Percentiles rank a stretch among this genome's conserved stretches.
These are phyloP conservation scores for Bipolaris cookei DNA, from an alignment of 2,329 filamentous ascomycete species.

Conservation along the genomic window DNA sequence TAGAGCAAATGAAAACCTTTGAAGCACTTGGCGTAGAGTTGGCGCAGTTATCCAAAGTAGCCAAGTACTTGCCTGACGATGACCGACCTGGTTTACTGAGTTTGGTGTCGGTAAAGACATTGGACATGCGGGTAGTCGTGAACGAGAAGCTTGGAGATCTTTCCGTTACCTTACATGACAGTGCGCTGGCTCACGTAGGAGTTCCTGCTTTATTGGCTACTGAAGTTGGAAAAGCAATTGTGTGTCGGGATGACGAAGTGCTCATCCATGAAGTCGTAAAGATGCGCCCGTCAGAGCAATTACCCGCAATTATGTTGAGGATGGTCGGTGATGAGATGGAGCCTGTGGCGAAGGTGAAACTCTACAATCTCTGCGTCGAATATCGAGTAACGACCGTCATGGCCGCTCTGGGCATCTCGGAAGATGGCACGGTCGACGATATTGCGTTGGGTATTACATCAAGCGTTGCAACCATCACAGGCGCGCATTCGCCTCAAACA, in stretches of 20 bases:
- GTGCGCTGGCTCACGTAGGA: slow-evolving; percentile 67
- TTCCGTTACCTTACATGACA: slow-evolving; percentile 47
- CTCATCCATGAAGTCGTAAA: slow-evolving; percentile 69
- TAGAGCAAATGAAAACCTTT: slow-evolving; percentile 71
- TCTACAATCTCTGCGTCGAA: slow-evolving; percentile 84
- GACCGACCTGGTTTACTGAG: slow-evolving; percentile 88
- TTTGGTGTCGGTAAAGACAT: slow-evolving; percentile 68
- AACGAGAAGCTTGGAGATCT: slow-evolving; percentile 70
- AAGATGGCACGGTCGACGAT: slow-evolving; percentile 68
- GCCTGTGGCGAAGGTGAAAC: slow-evolving; percentile 83
- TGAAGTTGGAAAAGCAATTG: slow-evolving; percentile 68
- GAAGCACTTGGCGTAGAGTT: slow-evolving; percentile 78
- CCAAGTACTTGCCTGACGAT: slow-evolving; percentile 95
- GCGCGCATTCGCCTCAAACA: slow-evolving; percentile 61
- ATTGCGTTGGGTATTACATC: slow-evolving; percentile 76
- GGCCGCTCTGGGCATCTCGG: slow-evolving; percentile 74
- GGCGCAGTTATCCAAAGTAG: slow-evolving; percentile 80
- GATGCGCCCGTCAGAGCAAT: slow-evolving; percentile 46
- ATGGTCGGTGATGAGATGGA: slow-evolving; percentile 96
- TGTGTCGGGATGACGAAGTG: slow-evolving; percentile 73
- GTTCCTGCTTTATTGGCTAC: slow-evolving; percentile 82
- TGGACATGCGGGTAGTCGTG: slow-evolving; percentile 67
- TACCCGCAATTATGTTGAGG: slow-evolving; percentile 81
- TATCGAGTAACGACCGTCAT: slow-evolving; percentile 86
- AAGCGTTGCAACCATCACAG: slow-evolving; percentile 78